Conservation (phyloP, 2,329 filamentous ascomycete genomes). For the Arthrobotrys musiformis region DNA sequence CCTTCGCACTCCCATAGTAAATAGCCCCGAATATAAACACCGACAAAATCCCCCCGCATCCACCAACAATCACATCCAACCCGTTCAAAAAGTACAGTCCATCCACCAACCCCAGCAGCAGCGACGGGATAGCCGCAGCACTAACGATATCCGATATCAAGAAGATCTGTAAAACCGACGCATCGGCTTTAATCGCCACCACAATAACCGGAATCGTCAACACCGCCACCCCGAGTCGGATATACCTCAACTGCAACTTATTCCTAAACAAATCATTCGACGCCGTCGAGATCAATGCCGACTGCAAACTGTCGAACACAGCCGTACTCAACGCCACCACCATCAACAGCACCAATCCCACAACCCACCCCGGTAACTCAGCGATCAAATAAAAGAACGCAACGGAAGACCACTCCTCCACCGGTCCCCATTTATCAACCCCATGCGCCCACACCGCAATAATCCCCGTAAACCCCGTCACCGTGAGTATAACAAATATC, state of each 20-base stretch:
- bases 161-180: constrained; percentile 82
- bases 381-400: constrained; percentile 80
- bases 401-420: constrained; percentile 72
- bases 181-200: constrained; percentile 75
- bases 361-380: constrained; percentile 80
- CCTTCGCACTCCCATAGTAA: constrained; percentile 75
- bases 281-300: constrained; percentile 84
- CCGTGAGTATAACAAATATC: constrained; percentile 75
- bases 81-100: constrained; percentile 78
- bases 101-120: constrained; percentile 76
- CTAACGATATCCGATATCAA: constrained; percentile 83
- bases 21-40: constrained; percentile 84
- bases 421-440: constrained; percentile 65
- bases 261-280: constrained; percentile 89
- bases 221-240: constrained; percentile 75
- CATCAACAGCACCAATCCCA: constrained; percentile 84
- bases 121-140: constrained; percentile 77
- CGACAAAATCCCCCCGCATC: constrained; percentile 79
- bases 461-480: constrained; percentile 78
- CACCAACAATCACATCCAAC: constrained; percentile 81
- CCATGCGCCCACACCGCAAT: constrained; percentile 82
- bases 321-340: constrained; percentile 79
- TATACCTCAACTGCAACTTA: constrained; percentile 78
- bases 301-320: constrained; percentile 82
- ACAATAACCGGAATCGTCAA: constrained; percentile 79